Evolutionary conservation across 179 eudicot genomes (phyloP).

Genomic region (Amaranthus tricolor): DNA sequence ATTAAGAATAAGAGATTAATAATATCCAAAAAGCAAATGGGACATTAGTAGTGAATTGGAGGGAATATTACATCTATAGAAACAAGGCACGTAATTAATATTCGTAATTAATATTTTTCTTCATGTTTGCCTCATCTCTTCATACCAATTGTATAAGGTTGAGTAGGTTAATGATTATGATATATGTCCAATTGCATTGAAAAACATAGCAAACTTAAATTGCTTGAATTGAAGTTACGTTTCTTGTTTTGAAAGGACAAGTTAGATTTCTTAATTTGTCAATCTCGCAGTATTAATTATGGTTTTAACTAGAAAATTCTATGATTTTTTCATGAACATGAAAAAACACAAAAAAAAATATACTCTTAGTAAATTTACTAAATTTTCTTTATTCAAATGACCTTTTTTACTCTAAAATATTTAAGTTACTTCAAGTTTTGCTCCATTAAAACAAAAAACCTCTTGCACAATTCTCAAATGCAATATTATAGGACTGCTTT

Average conservation of each 20-base stretch:
- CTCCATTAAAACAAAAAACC: no score
- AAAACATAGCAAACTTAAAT: background rate
- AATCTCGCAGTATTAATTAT: background rate
- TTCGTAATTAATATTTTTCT: slow-evolving; percentile 8
- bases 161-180: slow-evolving; percentile 9
- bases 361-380: no score
- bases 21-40: no score
- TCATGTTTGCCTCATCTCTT: background rate
- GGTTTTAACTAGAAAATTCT: background rate
- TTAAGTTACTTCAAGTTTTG: no score
- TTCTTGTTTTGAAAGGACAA: background rate
- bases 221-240: slow-evolving; percentile 4
- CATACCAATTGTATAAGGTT: background rate
- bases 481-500: no score
- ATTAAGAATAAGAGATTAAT: no score
- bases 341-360: no score
- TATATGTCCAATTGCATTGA: slow-evolving; percentile 4
- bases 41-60: no score
- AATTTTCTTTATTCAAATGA: no score
- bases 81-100: slow-evolving; percentile 15
- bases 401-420: no score
- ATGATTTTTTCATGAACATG: background rate
- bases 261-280: background rate
- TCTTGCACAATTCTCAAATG: no score
- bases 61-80: background rate